Percentiles rank a stretch among this genome's conserved stretches.
Conservation (phyloP, 257 asterid species). For the Solanum chmielewskii region DNA sequence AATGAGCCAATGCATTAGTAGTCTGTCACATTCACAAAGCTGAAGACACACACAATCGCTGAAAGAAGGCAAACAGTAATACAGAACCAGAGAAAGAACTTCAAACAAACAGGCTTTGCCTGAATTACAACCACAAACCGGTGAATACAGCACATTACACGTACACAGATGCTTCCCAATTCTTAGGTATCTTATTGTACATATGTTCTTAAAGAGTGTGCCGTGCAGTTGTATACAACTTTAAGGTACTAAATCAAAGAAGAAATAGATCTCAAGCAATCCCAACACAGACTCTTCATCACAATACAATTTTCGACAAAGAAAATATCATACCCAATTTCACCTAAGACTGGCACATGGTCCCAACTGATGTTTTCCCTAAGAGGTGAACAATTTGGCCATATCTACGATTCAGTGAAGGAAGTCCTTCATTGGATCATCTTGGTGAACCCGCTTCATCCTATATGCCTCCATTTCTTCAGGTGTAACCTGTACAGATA, state of each 20-base stretch:
- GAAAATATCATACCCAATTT: background rate
- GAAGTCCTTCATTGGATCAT: constrained; percentile 73
- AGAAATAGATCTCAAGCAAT: background rate
- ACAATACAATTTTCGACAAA: background rate
- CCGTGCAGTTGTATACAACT: background rate
- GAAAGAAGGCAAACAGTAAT: background rate
- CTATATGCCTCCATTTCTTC: constrained; percentile 73
- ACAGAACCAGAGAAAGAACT: background rate
- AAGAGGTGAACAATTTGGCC: background rate
- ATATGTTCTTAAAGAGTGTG: background rate
- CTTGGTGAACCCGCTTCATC: constrained; percentile 59
- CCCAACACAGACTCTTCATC: background rate
- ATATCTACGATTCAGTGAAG: constrained; percentile 16
- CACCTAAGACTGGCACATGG: background rate
- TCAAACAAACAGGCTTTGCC: background rate
- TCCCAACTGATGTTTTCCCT: background rate
- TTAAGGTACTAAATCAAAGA: background rate
- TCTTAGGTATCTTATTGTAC: background rate
- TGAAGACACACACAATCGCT: background rate
- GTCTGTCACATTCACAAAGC: background rate
- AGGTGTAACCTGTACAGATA: constrained; percentile 35
- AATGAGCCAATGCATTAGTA: background rate
- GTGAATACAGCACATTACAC: background rate
- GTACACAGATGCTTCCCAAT: background rate
- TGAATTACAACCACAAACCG: background rate